Conservation (phyloP, 2,329 filamentous ascomycete species). For the Rutstroemia sp. region DNA sequence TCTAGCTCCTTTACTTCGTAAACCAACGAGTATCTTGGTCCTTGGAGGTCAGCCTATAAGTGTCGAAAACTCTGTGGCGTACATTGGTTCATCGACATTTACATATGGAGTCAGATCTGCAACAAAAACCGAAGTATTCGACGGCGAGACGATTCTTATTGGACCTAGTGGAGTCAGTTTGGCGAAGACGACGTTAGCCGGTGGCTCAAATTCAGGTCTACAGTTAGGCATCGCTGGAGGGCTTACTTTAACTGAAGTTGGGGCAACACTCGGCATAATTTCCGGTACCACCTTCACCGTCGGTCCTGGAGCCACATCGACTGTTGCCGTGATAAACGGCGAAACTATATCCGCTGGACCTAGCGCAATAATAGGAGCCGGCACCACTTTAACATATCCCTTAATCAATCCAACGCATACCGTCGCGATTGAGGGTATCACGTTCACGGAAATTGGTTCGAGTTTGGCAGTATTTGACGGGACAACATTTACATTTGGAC, state of each 20-base stretch:
- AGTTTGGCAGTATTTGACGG: conserved; percentile 40
- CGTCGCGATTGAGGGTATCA: conserved; percentile 21
- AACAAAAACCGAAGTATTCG: conserved; percentile 15
- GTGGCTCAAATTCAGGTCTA: conserved; percentile 14
- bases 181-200: conserved; percentile 19
- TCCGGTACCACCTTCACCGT: conserved; percentile 44
- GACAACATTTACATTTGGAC: conserved; percentile 44
- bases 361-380: conserved; percentile 33
- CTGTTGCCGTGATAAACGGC: conserved; percentile 40
- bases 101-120: conserved; percentile 18
- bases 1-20: background rate
- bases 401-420: conserved; percentile 19
- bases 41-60: conserved; percentile 9
- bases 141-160: conserved; percentile 20
- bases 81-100: conserved; percentile 19
- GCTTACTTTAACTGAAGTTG: conserved; percentile 23
- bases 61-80: conserved; percentile 13
- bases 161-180: conserved; percentile 19
- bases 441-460: conserved; percentile 24
- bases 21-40: conserved; percentile 20
- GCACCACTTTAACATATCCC: conserved; percentile 17
- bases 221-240: conserved; percentile 24
- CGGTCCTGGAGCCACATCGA: conserved; percentile 36
- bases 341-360: conserved; percentile 46
- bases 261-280: conserved; percentile 36